Percentiles rank a stretch among this genome's conserved stretches.
Evolutionary conservation across 192 early-diverging fungal genomes (phyloP).

Genomic region (Coemansia sp.): DNA sequence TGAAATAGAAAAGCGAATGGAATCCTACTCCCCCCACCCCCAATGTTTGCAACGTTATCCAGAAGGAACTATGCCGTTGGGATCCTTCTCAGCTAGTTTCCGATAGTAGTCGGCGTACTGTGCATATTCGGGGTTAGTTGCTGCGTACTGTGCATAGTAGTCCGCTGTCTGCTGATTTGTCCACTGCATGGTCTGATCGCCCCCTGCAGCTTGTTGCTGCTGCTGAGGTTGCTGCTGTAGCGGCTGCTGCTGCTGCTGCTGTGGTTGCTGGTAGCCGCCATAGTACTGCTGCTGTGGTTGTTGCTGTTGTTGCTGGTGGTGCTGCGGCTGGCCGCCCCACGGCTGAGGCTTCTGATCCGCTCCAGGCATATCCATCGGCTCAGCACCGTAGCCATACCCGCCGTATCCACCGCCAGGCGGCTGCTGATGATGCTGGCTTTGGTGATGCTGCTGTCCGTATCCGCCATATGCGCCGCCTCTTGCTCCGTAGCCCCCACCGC

Average conservation of each 20-base stretch:
- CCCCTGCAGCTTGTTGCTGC: conserved; percentile 19
- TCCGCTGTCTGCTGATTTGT: conserved; percentile 54
- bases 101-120: conserved; percentile 56
- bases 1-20: conserved; percentile 1
- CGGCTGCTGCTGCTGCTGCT: conserved; percentile 12
- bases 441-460: conserved; percentile 24
- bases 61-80: conserved; percentile 50
- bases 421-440: conserved; percentile 5
- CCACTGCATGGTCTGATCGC: conserved; percentile 42
- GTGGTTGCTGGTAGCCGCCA: conserved; percentile 21
- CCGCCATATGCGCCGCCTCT: conserved; percentile 13
- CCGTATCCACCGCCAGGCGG: conserved; percentile 11
- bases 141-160: conserved; percentile 50
- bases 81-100: conserved; percentile 51
- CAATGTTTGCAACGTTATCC: conserved; percentile 3
- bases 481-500: conserved; percentile 20
- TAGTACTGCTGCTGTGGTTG: background rate
- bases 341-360: conserved; percentile 18
- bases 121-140: conserved; percentile 48
- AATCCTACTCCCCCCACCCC: no score
- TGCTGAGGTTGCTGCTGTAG: conserved; percentile 18
- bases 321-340: conserved; percentile 20
- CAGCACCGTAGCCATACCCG: conserved; percentile 13
- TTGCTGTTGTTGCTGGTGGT: conserved; percentile 11
- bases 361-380: conserved; percentile 15